Conservation (phyloP, 345 rosid species). For the Raphanus raphanistrum region DNA sequence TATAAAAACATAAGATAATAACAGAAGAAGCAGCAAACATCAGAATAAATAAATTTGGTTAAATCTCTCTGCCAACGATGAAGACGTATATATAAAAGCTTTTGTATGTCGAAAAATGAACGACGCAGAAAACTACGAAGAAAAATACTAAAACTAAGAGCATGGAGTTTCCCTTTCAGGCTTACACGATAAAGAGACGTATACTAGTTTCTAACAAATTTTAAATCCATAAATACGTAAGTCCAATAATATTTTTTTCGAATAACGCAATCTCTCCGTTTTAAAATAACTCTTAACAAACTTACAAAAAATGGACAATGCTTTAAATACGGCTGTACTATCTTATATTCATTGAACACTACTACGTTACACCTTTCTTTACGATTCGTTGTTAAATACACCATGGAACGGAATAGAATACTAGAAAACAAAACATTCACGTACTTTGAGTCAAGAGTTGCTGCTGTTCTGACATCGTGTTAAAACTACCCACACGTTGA, state of each 20-base stretch:
- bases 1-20: background rate
- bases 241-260: background rate
- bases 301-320: background rate
- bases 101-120: background rate
- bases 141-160: conserved; percentile 13
- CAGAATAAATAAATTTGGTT: background rate
- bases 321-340: background rate
- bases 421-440: conserved; percentile 2
- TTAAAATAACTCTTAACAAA: background rate
- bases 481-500: conserved; percentile 4
- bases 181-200: conserved; percentile 40
- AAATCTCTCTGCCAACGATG: conserved; percentile 26
- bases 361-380: background rate
- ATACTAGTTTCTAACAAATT: conserved; percentile 4
- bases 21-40: conserved; percentile 15
- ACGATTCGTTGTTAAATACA: background rate
- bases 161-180: conserved; percentile 35
- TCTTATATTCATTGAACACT: conserved; percentile 4
- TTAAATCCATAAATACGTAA: background rate
- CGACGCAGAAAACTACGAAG: conserved; percentile 28
- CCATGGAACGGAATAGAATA: background rate
- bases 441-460: background rate
- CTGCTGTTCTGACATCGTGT: conserved; percentile 2
- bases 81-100: conserved; percentile 22
- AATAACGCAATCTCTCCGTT: background rate